phyloP scores from a whole-genome alignment of 2,329 filamentous ascomycete species.

The Pseudogymnoascus sp. region DNA sequence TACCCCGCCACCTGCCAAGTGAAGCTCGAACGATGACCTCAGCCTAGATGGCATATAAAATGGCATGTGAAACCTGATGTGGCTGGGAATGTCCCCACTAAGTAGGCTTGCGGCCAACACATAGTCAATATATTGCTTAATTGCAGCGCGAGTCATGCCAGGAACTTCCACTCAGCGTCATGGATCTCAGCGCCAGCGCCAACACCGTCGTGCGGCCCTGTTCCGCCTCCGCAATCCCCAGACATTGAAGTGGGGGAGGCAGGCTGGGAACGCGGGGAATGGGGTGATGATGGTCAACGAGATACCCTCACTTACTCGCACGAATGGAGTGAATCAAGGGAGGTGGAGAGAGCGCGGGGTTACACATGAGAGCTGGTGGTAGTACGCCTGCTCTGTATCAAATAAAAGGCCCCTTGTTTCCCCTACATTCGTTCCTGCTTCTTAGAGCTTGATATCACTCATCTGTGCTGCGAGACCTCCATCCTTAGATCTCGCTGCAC shows the following conservation, averaged over 20 bases:
- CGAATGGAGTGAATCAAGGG: not conserved
- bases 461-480: not conserved
- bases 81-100: not conserved
- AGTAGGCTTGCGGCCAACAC: not conserved
- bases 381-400: not conserved
- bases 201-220: not conserved
- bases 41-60: not conserved
- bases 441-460: not conserved
- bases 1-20: not conserved
- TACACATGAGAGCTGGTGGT: not conserved
- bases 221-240: slow-evolving; percentile 6
- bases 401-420: not conserved
- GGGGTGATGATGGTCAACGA: not conserved
- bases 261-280: not conserved
- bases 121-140: not conserved
- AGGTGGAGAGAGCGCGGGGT: not conserved
- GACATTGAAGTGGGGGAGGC: not conserved
- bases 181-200: not conserved
- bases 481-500: not conserved
- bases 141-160: not conserved
- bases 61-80: slow-evolving; percentile 1
- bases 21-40: not conserved
- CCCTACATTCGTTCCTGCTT: not conserved
- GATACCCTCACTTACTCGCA: not conserved
- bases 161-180: not conserved